phyloP scores from a whole-genome alignment of 208 protist species.

The Kentomonas sorsogonicus region DNA sequence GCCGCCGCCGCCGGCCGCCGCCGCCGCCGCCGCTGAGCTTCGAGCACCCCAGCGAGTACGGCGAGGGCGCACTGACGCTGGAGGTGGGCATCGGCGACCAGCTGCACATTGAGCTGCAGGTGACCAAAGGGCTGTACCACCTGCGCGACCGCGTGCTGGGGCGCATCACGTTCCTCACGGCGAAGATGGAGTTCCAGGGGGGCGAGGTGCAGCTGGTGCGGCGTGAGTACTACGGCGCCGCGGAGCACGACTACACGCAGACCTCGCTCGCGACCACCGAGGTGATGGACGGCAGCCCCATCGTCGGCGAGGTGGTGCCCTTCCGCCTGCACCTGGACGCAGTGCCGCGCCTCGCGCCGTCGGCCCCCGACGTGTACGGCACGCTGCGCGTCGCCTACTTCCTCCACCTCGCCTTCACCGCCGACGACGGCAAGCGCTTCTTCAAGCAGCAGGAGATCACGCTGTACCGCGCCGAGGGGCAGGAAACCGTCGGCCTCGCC shows the following conservation, averaged over 20 bases:
- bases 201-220: constrained; percentile 78
- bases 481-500: too few relatives aligned
- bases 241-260: constrained; percentile 58
- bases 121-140: constrained; percentile 79
- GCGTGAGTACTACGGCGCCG: constrained; percentile 50
- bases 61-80: constrained; percentile 57
- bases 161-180: constrained; percentile 74
- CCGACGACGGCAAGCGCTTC: constrained; percentile 71
- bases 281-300: constrained; percentile 89
- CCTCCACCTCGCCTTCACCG: constrained; percentile 82
- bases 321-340: constrained; percentile 80
- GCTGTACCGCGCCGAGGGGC: constrained; percentile 63
- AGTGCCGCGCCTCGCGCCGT: constrained; percentile 78
- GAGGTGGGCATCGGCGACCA: constrained; percentile 82
- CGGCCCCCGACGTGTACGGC: constrained; percentile 57
- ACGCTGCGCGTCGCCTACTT: constrained; percentile 82
- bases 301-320: constrained; percentile 87
- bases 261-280: constrained; percentile 88
- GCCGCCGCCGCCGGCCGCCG: too few relatives aligned
- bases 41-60: constrained; percentile 73
- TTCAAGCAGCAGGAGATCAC: constrained; percentile 89
- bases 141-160: constrained; percentile 70
- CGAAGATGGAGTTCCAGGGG: constrained; percentile 62
- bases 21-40: too few relatives aligned
- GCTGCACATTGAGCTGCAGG: constrained; percentile 90